These are phyloP conservation scores for Paramyrothecium roridum DNA, from an alignment of 2,329 filamentous ascomycete genomes.

Conservation along the genomic window DNA sequence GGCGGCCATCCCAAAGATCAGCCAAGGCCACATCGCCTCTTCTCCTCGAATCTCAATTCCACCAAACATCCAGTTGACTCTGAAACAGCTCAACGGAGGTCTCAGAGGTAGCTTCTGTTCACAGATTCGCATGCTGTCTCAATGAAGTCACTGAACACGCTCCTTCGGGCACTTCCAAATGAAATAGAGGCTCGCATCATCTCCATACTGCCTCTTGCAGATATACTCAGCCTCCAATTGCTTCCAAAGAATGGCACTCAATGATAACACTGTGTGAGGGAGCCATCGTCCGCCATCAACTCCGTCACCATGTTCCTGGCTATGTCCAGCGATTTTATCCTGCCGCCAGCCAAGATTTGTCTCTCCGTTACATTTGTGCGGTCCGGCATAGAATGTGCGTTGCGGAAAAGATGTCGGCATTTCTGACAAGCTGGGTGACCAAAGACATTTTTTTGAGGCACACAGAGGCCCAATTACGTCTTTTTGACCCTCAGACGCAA, in stretches of 20 bases:
- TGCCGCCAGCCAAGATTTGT: constrained; percentile 43
- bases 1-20: too few relatives aligned
- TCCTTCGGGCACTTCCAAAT: constrained; percentile 56
- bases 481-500: constrained; percentile 59
- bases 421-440: constrained; percentile 63
- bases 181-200: constrained; percentile 64
- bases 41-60: too few relatives aligned
- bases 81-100: too few relatives aligned
- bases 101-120: too few relatives aligned
- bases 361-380: constrained; percentile 59
- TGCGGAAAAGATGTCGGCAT: constrained; percentile 57
- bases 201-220: constrained; percentile 55
- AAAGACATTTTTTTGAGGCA: constrained; percentile 62
- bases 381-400: constrained; percentile 66
- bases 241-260: constrained; percentile 57
- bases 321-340: constrained; percentile 61
- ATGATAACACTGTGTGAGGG: constrained; percentile 59
- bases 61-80: too few relatives aligned
- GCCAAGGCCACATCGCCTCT: too few relatives aligned
- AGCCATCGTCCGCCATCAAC: constrained; percentile 59
- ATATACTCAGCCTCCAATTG: constrained; percentile 57
- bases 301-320: constrained; percentile 55
- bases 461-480: constrained; percentile 49
- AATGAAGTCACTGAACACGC: too few relatives aligned
- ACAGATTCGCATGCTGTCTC: too few relatives aligned